Evolutionary conservation across 257 asterid species (phyloP), one percentile per base, ranked within the genome.

Genomic region (Orobanche coerulescens): DNA sequence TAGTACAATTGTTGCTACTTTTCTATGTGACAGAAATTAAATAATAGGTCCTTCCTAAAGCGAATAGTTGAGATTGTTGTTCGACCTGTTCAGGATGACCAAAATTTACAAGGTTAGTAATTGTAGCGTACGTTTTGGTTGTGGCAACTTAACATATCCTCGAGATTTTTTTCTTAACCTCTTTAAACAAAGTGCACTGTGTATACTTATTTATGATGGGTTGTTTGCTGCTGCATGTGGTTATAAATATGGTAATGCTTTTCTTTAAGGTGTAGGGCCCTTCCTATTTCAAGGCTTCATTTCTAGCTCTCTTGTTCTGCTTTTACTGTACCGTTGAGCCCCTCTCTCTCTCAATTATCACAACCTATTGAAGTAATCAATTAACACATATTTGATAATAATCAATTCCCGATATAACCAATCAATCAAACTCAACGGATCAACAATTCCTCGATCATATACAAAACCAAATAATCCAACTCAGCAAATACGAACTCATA

Each of bases 41-140:
- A 74, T 65, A 76, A 82, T 60, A 80, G 74, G 68, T 89, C 98
- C 65, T 86, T 93, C 87, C 75, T 93, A 6, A 86, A 75, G 79
- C 81, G 96, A 66, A 73, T 93, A 23, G 96, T 93, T 25, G 98
- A 97, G 53, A 89, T 96, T 19, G 98, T 93, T 68, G 97, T 89
- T 54, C 91, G 98, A 70, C 86, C 98, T 19, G 96, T 93, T 66
- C 94, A 84, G 66, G 98, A 93, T 72, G 98, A 89, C 80, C 95
- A 93, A 76, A 83, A 77, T 57, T 97, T 86, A 76, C 95, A 93
- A 75, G 96, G 98, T 84, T 31, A 58, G 88, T 72, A 34, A 31
- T 58, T 59, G 37, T 53, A 67, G 36, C 34, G 15, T 57, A 28
- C 34, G 31, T 58, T 59, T 58, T 60, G 18, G 8, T 28, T 58